Conservation (phyloP, 2,329 filamentous ascomycete genomes). For the Aphanocladium album region DNA sequence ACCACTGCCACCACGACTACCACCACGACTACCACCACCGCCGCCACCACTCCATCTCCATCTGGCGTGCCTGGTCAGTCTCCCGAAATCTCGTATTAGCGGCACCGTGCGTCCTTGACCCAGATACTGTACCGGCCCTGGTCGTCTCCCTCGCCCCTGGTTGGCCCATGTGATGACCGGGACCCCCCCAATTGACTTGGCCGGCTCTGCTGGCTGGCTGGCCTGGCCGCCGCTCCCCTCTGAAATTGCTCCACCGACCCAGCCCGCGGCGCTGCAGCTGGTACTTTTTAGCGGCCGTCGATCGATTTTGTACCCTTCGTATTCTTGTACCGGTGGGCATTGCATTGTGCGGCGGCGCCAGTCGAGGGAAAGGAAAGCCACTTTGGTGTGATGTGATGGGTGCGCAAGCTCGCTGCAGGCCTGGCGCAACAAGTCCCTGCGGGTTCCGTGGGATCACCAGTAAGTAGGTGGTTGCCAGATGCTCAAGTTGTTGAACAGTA, state of each 20-base stretch:
- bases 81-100: constrained; percentile 3
- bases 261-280: not conserved
- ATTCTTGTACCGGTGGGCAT: too few species aligned
- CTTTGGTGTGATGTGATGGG: too few species aligned
- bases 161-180: constrained; percentile 1
- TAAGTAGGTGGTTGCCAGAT: too few species aligned
- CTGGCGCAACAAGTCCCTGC: too few species aligned
- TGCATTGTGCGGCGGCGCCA: too few species aligned
- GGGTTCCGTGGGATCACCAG: too few species aligned
- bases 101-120: not conserved
- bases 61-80: not conserved
- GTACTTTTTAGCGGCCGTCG: not conserved
- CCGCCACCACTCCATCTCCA: not conserved
- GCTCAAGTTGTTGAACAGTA: too few species aligned
- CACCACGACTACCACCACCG: too few species aligned
- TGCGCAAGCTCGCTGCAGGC: too few species aligned
- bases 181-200: not conserved
- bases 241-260: not conserved
- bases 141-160: not conserved
- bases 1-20: too few species aligned
- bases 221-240: not conserved
- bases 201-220: not conserved
- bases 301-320: not conserved
- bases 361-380: too few species aligned
- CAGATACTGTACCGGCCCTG: not conserved